Percentiles rank a stretch among this genome's conserved stretches.
These are phyloP conservation scores for Xanthoparmelia taractica DNA, from an alignment of 495 filamentous ascomycete species.

Conservation along the genomic window DNA sequence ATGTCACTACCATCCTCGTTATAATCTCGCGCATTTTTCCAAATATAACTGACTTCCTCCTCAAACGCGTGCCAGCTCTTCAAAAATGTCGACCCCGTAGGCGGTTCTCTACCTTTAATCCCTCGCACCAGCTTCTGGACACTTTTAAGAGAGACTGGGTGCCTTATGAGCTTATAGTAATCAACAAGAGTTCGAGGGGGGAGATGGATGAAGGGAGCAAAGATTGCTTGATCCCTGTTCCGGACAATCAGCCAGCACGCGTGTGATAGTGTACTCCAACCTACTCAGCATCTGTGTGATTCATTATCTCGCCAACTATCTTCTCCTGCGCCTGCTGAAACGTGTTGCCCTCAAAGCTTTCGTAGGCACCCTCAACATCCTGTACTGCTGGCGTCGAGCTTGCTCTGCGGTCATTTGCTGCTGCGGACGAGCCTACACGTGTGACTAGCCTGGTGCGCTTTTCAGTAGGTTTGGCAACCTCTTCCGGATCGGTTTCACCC, in stretches of 20 bases:
- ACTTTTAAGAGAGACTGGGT: conserved; percentile 62
- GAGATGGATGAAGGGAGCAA: conserved; percentile 57
- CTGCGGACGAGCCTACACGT: conserved; percentile 27
- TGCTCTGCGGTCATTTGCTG: conserved; percentile 32
- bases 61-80: conserved; percentile 75
- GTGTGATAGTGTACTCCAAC: neutral
- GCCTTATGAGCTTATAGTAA: conserved; percentile 67
- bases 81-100: conserved; percentile 61
- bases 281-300: conserved; percentile 23
- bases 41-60: conserved; percentile 66
- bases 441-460: conserved; percentile 28
- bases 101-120: conserved; percentile 53
- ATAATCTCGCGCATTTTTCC: conserved; percentile 78
- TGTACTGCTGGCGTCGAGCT: conserved; percentile 40
- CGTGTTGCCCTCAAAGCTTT: conserved; percentile 52
- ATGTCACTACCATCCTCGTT: conserved; percentile 86
- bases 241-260: conserved; percentile 17
- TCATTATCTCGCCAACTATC: conserved; percentile 47
- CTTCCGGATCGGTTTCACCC: conserved; percentile 27
- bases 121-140: conserved; percentile 66
- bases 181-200: conserved; percentile 56
- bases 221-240: conserved; percentile 46
- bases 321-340: conserved; percentile 79
- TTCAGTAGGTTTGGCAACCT: conserved; percentile 21
- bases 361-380: conserved; percentile 40